Evolutionary conservation across 2,329 filamentous ascomycete species (phyloP).

Genomic region (Paraphaeosphaeria minitans): DNA sequence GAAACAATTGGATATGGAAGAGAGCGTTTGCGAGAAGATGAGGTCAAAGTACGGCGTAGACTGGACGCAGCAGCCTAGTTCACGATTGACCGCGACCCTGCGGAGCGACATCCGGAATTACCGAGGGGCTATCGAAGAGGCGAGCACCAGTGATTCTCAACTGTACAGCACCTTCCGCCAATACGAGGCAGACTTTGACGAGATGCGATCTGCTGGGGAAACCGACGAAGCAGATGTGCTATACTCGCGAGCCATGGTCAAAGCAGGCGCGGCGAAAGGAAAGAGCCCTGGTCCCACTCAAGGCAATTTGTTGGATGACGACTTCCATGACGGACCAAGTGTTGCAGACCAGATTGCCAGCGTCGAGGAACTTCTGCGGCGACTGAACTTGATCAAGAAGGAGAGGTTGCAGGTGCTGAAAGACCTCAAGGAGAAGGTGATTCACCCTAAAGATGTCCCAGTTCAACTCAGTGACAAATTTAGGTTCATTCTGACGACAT

Average conservation of each 20-base stretch:
- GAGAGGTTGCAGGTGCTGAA: conserved; percentile 92
- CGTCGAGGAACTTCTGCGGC: conserved; percentile 90
- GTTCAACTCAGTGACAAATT: conserved; percentile 14
- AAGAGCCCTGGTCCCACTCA: conserved; percentile 69
- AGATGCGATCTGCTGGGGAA: conserved; percentile 90
- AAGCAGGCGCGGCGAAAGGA: conserved; percentile 68
- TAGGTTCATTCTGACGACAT: conserved; percentile 97
- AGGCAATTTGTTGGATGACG: conserved; percentile 85
- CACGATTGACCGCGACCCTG: conserved; percentile 83
- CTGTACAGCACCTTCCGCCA: conserved; percentile 83
- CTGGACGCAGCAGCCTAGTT: conserved; percentile 97
- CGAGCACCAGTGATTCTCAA: conserved; percentile 82
- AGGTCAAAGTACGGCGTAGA: conserved; percentile 93
- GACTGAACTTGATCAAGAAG: conserved; percentile 87
- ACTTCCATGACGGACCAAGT: conserved; percentile 80
- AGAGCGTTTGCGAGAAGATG: conserved; percentile 99
- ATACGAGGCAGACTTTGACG: conserved; percentile 86
- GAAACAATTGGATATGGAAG: conserved; percentile 94
- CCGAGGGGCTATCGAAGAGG: conserved; percentile 86
- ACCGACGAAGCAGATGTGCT: conserved; percentile 84
- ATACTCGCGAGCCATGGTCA: conserved; percentile 85
- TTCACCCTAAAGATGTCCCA: conserved; percentile 21
- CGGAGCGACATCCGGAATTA: conserved; percentile 88
- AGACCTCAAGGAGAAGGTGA: conserved; percentile 95
- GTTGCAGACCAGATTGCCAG: conserved; percentile 87